phyloP scores from a whole-genome alignment of 1,284 basidiomycete genomes.

The Rhodofomes roseus region DNA sequence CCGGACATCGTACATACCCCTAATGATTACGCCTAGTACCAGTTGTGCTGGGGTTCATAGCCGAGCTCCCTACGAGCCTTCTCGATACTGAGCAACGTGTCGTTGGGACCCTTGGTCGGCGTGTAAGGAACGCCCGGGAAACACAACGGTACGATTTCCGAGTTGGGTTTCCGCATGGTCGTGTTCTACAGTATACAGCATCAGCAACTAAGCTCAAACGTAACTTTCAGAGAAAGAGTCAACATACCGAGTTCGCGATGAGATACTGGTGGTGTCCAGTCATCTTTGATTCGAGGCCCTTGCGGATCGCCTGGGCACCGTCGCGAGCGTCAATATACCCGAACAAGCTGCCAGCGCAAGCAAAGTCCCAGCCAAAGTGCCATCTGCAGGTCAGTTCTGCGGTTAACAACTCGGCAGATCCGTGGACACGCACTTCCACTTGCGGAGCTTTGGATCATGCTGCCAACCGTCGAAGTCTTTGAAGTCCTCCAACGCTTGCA shows the following conservation, averaged over 20 bases:
- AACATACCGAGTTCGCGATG: constrained; percentile 7
- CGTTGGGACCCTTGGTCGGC: constrained; percentile 4
- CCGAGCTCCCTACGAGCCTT: constrained; percentile 8
- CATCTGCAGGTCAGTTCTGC: background rate
- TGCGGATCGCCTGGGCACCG: constrained; percentile 9
- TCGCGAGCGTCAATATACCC: constrained; percentile 10
- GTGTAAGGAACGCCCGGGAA: constrained; percentile 9
- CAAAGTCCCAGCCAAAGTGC: background rate
- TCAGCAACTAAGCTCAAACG: background rate
- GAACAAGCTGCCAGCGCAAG: constrained; percentile 3
- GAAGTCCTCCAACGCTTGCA: constrained; percentile 6
- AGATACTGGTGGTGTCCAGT: constrained; percentile 10
- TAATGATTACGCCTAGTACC: background rate
- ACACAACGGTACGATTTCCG: constrained; percentile 2
- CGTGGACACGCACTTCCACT: constrained; percentile 5
- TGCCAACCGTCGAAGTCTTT: constrained; percentile 9
- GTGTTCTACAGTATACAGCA: constrained; percentile 1
- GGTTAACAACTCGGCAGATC: background rate
- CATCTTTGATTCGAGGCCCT: constrained; percentile 6
- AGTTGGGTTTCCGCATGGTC: constrained; percentile 7
- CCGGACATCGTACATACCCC: background rate
- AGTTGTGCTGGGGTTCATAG: constrained; percentile 5
- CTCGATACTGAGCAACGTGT: constrained; percentile 10
- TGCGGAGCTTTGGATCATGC: constrained; percentile 5
- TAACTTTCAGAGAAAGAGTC: background rate